Conservation (phyloP, 2,329 filamentous ascomycete species). For the Pestalotiopsis sp. region DNA sequence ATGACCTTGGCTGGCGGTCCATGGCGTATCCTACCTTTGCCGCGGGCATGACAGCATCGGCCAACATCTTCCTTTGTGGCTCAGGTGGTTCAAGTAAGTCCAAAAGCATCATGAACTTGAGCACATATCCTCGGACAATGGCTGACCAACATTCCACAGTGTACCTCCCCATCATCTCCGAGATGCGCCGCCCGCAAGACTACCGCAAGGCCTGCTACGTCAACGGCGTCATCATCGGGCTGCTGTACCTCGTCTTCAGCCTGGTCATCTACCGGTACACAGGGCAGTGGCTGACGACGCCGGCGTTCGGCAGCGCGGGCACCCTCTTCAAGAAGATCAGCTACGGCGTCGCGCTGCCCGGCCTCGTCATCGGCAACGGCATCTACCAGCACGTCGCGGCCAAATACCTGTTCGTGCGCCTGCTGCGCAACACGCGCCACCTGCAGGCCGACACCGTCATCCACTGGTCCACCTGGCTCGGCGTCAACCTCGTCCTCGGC, state of each 20-base stretch:
- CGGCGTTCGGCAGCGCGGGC: slow-evolving; percentile 29
- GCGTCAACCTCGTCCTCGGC: slow-evolving; percentile 29
- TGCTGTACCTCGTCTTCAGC: slow-evolving; percentile 29
- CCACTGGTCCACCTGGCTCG: slow-evolving; percentile 39
- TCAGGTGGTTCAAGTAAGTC: slow-evolving; percentile 38
- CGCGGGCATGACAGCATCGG: slow-evolving; percentile 52
- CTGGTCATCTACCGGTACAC: slow-evolving; percentile 33
- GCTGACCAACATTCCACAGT: slow-evolving; percentile 34
- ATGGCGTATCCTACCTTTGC: slow-evolving; percentile 55
- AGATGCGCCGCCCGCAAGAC: slow-evolving; percentile 56
- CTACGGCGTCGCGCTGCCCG: slow-evolving; percentile 32
- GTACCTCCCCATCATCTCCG: slow-evolving; percentile 58
- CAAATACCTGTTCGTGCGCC: slow-evolving; percentile 42
- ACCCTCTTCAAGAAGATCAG: slow-evolving; percentile 32
- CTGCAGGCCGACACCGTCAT: slow-evolving; percentile 34
- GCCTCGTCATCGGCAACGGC: slow-evolving; percentile 28
- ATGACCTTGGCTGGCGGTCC: slow-evolving; percentile 53
- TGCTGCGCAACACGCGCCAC: slow-evolving; percentile 37
- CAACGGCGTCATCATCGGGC: slow-evolving; percentile 24
- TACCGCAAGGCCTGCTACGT: slow-evolving; percentile 35
- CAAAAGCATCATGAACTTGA: fast-evolving
- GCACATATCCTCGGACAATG: not conserved
- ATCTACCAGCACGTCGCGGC: slow-evolving; percentile 39
- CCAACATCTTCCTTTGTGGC: slow-evolving; percentile 56
- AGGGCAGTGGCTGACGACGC: slow-evolving; percentile 29